Evolutionary conservation across 1,284 basidiomycete species (phyloP).

Genomic region (Paramarasmius palmivorus): DNA sequence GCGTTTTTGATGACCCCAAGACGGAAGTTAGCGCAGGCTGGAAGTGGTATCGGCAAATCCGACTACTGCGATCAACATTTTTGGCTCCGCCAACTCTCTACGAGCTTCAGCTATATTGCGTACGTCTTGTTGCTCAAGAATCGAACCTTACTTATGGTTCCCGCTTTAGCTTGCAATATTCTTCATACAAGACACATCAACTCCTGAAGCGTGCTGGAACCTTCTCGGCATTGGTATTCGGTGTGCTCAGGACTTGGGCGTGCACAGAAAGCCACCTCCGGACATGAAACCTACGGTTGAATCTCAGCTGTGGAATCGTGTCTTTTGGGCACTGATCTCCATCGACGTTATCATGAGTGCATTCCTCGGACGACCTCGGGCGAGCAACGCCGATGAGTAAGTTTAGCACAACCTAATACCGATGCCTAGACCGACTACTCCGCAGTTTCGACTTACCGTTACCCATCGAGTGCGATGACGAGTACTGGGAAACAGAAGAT

Average conservation of each 20-base stretch:
- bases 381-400: slow-evolving; percentile 14
- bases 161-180: slow-evolving; percentile 4
- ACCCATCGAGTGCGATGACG: slow-evolving; percentile 9
- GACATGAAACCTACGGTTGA: slow-evolving; percentile 7
- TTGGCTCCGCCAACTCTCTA: slow-evolving; percentile 49
- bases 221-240: slow-evolving; percentile 13
- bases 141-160: background rate
- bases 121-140: slow-evolving; percentile 9
- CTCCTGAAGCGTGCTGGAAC: slow-evolving; percentile 6
- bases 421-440: background rate
- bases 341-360: slow-evolving; percentile 12
- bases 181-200: slow-evolving; percentile 10
- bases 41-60: slow-evolving; percentile 49
- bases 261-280: slow-evolving; percentile 8
- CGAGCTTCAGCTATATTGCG: slow-evolving; percentile 51
- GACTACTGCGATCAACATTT: slow-evolving; percentile 42
- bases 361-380: slow-evolving; percentile 13
- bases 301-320: slow-evolving; percentile 16
- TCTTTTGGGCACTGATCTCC: slow-evolving; percentile 14
- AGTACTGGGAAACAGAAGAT: no score
- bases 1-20: slow-evolving; percentile 39
- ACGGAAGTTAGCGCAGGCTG: slow-evolving; percentile 53
- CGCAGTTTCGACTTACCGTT: slow-evolving; percentile 14
- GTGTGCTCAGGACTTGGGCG: slow-evolving; percentile 13
- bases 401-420: background rate